A percentile compares a stretch with the other conserved stretches of the same genome.
Evolutionary conservation across 2,329 filamentous ascomycete genomes (phyloP).

Genomic region (Penicillium sp.): DNA sequence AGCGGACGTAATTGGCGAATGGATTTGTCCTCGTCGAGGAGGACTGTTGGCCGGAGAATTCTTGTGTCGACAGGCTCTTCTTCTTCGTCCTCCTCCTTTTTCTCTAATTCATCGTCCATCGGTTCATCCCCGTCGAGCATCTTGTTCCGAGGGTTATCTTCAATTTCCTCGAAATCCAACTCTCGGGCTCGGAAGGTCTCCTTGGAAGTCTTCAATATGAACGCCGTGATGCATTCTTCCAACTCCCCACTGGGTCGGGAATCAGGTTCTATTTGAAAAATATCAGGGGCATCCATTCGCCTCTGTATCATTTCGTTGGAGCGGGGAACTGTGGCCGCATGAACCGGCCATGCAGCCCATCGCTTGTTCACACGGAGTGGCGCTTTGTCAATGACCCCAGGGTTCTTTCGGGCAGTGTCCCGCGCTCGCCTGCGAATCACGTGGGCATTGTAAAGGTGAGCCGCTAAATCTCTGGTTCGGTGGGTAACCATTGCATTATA

Average conservation of each 20-base stretch:
- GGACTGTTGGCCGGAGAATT: slow-evolving; percentile 31
- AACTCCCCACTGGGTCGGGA: slow-evolving; percentile 60
- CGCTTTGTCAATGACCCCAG: slow-evolving; percentile 15
- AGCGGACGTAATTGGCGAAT: slow-evolving; percentile 64
- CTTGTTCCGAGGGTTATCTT: slow-evolving; percentile 9
- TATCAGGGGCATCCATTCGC: slow-evolving; percentile 55
- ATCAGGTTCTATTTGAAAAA: slow-evolving; percentile 48
- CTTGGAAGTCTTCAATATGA: slow-evolving; percentile 67
- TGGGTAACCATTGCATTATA: slow-evolving; percentile 63
- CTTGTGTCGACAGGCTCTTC: slow-evolving; percentile 15
- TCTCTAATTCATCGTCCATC: slow-evolving; percentile 6
- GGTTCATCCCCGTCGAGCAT: slow-evolving; percentile 19
- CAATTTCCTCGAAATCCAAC: slow-evolving; percentile 28
- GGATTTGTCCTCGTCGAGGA: slow-evolving; percentile 36
- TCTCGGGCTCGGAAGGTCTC: slow-evolving; percentile 56
- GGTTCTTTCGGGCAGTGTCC: slow-evolving; percentile 12
- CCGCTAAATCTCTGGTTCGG: slow-evolving; percentile 65
- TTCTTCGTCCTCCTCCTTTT: slow-evolving; percentile 16
- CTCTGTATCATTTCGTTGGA: slow-evolving; percentile 52
- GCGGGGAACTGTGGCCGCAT: slow-evolving; percentile 60
- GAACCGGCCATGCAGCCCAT: slow-evolving; percentile 88
- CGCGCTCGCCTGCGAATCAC: slow-evolving; percentile 58
- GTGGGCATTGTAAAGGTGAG: slow-evolving; percentile 79
- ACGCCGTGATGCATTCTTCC: slow-evolving; percentile 68
- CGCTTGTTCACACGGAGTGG: slow-evolving; percentile 50